phyloP scores from a whole-genome alignment of 1,284 basidiomycete genomes.

The Papiliotrema fonsecae region DNA sequence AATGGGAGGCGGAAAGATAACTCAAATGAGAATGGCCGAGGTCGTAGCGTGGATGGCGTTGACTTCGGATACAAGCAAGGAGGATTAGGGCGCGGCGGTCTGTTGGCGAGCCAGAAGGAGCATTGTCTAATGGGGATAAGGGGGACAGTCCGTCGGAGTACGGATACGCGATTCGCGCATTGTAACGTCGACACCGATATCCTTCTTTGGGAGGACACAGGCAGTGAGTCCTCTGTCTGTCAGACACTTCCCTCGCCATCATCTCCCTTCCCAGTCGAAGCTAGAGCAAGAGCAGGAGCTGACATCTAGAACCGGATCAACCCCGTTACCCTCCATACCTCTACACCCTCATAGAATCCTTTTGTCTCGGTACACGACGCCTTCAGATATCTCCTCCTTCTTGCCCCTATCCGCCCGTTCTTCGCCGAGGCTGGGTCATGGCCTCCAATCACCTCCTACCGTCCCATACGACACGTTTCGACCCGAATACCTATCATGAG shows the following conservation, averaged over 20 bases:
- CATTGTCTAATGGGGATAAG: conserved; percentile 99
- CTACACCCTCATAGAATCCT: conserved; percentile 93
- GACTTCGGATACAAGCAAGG: too few relatives aligned
- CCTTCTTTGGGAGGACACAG: conserved; percentile 67
- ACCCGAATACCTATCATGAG: conserved; percentile 56
- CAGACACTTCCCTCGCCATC: background rate
- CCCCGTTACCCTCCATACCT: conserved; percentile 85
- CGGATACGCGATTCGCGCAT: conserved; percentile 92
- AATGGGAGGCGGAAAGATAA: background rate
- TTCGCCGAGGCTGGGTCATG: conserved; percentile 75
- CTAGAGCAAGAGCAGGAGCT: background rate
- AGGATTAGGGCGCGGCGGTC: conserved; percentile 18
- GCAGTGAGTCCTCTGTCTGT: conserved; percentile 25
- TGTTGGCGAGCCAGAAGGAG: conserved; percentile 84
- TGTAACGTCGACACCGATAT: conserved; percentile 99
- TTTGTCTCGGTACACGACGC: conserved; percentile 87
- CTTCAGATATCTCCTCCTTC: conserved; percentile 83
- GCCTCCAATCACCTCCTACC: conserved; percentile 53
- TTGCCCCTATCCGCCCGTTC: conserved; percentile 59
- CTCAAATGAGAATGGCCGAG: background rate
- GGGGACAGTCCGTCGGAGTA: conserved; percentile 89
- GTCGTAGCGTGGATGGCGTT: too few relatives aligned
- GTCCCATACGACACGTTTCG: conserved; percentile 13
- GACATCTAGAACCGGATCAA: background rate
- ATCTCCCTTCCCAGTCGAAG: too few relatives aligned